These are phyloP conservation scores for Pinus tabuliformis DNA, from an alignment of 75 land plant species.

Conservation along the genomic window DNA sequence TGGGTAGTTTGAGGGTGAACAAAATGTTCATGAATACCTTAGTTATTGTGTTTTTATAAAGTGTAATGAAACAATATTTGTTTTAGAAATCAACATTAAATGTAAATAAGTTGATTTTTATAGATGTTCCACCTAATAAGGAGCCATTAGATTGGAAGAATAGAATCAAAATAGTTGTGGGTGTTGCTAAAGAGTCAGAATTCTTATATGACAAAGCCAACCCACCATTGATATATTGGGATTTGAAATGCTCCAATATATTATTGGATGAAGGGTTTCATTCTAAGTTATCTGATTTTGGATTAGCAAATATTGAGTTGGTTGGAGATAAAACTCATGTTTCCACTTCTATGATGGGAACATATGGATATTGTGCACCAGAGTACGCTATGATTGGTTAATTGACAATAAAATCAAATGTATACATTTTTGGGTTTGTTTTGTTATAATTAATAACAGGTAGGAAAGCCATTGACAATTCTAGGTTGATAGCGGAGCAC, in stretches of 20 bases:
- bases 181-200: conserved; percentile 48
- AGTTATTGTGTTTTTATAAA: not conserved
- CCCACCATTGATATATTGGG: conserved; percentile 51
- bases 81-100: not conserved
- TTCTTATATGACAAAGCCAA: conserved; percentile 52
- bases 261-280: conserved; percentile 38
- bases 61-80: not conserved
- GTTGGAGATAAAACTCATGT: conserved; percentile 59
- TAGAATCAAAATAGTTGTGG: conserved; percentile 49
- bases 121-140: conserved; percentile 42
- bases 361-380: conserved; percentile 58
- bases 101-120: not conserved
- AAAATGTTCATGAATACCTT: not conserved
- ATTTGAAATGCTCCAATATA: conserved; percentile 48
- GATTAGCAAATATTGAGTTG: conserved; percentile 50
- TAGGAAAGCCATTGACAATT: conserved; percentile 48
- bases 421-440: conserved; percentile 53
- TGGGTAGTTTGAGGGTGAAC: not conserved
- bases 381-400: conserved; percentile 62
- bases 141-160: conserved; percentile 54
- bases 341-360: conserved; percentile 53
- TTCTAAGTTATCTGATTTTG: conserved; percentile 53
- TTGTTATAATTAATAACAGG: conserved; percentile 51
- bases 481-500: conserved; percentile 40
- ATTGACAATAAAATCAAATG: conserved; percentile 52